Evolutionary conservation across 441 rosid species (phyloP).

Genomic region (Metrosideros polymorpha): DNA sequence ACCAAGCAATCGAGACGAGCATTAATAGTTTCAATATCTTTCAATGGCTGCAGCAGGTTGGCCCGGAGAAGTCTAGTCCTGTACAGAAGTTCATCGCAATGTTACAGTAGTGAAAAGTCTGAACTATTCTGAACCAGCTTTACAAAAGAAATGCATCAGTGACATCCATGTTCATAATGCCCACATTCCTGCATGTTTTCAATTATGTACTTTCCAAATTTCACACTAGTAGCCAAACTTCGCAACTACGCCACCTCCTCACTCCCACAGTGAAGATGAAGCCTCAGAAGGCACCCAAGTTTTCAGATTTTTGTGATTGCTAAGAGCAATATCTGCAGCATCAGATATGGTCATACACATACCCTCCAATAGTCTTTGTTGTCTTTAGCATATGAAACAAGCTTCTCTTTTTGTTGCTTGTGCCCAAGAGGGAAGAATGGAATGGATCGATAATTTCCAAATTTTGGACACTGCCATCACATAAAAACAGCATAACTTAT

Average conservation of each 20-base stretch:
- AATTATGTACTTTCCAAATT: background rate
- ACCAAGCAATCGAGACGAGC: slow-evolving; percentile 98
- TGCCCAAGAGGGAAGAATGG: slow-evolving; percentile 78
- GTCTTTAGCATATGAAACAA: slow-evolving; percentile 95
- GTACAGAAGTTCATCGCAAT: slow-evolving; percentile 23
- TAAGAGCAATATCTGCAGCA: background rate
- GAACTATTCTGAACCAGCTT: background rate
- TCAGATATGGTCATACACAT: slow-evolving; percentile 14
- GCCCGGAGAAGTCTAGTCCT: slow-evolving; percentile 99
- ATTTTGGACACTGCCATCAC: slow-evolving; percentile 73
- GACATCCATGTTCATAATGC: background rate
- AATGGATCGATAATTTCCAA: slow-evolving; percentile 90
- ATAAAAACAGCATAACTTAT: slow-evolving; percentile 4
- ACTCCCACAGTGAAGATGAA: background rate
- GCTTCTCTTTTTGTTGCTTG: slow-evolving; percentile 90
- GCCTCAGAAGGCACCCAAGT: background rate
- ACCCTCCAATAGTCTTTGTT: slow-evolving; percentile 96
- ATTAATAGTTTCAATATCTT: slow-evolving; percentile 88
- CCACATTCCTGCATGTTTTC: background rate
- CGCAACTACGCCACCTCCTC: background rate
- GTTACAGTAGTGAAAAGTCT: background rate
- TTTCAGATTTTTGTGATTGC: background rate
- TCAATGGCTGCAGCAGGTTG: slow-evolving; percentile 94
- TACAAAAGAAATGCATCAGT: background rate
- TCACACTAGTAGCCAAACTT: background rate